Base-by-base conservation (phyloP, 257 asterid species). In the Jacaranda copaia region DNA sequence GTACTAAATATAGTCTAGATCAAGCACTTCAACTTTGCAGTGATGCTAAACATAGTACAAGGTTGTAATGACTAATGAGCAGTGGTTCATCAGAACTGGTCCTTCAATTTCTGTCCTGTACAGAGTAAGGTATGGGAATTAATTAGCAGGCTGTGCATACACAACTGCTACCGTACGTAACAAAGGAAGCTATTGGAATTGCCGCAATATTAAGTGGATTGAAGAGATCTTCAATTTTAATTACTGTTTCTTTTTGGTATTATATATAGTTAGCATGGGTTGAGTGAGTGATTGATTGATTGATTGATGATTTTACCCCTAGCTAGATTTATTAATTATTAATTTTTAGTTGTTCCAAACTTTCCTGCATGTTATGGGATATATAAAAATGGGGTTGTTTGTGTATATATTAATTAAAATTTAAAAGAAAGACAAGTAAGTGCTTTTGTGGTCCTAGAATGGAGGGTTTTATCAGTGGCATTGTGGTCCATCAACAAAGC, bases 401-500 rank as follows among this genome's bases (percentile, higher is more conserved):
- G 39, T 64, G 65, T 38, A 18, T 51, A 7, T 25, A 25, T 25
- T 25, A 25, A 25, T 25, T 25, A 25, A 25, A 25, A 25, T 25
- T 25, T 25, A n/a, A 40, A 43, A 57, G 55, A 57, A 64, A 32
- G 75, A 55, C 32, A 73, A 62, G 49, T 73, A 20, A 73, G 80
- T 74, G 84, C 14, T 68, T 38, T 0, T 68, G 87, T 84, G 87
- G 87, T 83, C 87, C 87, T 76, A 20, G 76, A 76, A 73, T 42
- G 16, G 18, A 14, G 70, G 71, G 39, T 16, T 65, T 67, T 43
- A 14, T 7, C 4, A 46, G 19, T 84, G 85, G 81, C 16, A 10
- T 63, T 74, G 87, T 84, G 87, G 87, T 84, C 87, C 87, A 69
- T 74, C 63, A 70, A 65, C 42, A 77, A 74, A 77, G 83, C 87